phyloP scores from a whole-genome alignment of 208 protist species.

The Zelonia costaricensis region DNA sequence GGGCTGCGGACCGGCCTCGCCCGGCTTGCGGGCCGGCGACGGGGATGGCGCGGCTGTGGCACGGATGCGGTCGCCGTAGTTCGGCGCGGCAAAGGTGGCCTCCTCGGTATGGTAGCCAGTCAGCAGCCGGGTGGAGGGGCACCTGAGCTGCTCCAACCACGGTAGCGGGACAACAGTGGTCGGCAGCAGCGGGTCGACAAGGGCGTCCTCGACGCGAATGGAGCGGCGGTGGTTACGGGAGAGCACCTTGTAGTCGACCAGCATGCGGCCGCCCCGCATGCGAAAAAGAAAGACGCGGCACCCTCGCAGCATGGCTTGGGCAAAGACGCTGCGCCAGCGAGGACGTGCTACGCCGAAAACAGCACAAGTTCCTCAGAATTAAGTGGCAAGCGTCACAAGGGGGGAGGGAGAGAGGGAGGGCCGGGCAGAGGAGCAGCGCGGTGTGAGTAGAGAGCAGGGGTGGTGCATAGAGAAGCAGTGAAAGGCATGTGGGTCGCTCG shows the following conservation, averaged over 20 bases:
- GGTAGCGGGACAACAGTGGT: conserved; percentile 67
- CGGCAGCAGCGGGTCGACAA: conserved; percentile 69
- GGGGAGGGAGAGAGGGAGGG: not conserved
- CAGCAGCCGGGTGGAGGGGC: conserved; percentile 58
- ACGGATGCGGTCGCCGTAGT: conserved; percentile 34
- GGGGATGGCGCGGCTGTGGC: conserved; percentile 1
- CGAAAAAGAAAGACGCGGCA: conserved; percentile 40
- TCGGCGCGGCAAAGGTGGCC: conserved; percentile 39
- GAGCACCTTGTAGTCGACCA: conserved; percentile 84
- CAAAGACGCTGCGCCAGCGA: too few relatives aligned
- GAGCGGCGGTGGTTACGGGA: conserved; percentile 78
- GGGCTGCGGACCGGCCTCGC: not conserved
- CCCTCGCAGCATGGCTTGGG: conserved; percentile 38
- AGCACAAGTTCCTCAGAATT: not conserved
- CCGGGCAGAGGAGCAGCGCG: not conserved
- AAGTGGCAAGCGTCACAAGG: not conserved
- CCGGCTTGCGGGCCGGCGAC: not conserved
- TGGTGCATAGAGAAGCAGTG: not conserved
- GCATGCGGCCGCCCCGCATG: conserved; percentile 70
- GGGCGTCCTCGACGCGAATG: conserved; percentile 75
- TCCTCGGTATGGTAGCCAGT: conserved; percentile 80
- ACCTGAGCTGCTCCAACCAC: conserved; percentile 84
- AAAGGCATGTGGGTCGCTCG: not conserved
- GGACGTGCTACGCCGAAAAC: not conserved
- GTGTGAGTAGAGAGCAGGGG: not conserved